Base-by-base conservation (phyloP, 2,329 filamentous ascomycete genomes). In the Trichoderma simmonsii region DNA sequence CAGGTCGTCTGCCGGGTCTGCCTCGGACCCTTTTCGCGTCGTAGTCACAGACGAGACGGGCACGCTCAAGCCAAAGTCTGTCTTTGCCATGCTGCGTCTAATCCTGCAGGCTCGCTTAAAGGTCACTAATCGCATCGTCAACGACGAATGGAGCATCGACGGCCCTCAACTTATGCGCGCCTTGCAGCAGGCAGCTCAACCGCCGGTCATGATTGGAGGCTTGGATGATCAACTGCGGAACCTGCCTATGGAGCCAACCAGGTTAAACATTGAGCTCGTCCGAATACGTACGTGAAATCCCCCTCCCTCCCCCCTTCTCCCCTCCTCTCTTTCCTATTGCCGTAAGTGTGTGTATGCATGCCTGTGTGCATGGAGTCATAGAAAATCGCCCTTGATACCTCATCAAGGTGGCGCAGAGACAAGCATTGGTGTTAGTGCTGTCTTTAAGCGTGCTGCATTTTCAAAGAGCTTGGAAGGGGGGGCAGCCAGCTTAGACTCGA, bases 221-320 rank as follows among this genome's bases (percentile, higher is more conserved):
- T 75, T 77, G 2, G 77, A 80, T 36, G 80, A 83, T 48, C 82
- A 83, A 32, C 72, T 85, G 34, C 76, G 81, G 9, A 80, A 81
- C 30, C 75, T 86, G 21, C 83, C 84, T 5, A 82, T 85, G 76
- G 79, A 77, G 4, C 80, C 81, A 11, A 84, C 83, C 18, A 80
- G 79, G 63, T 78, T 84, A 63, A 85, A 86, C 68, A 81, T 82
- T 43, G 85, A 87, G 70, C 80, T 88, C n/a, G 79, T 86, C 21
- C 80, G 83, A 63, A 82, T 83, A 30, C 86, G 85, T 87, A 80
- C 75, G 82, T 72, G 56, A 43, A 60, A 24, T 12, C 5, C 51
- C 18, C 43, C 18, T 48, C n/a, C 14, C 39, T 15, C 28, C 28
- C 36, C 39, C 32, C 18, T 28, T 28, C 30, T 30, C 24, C 21